Conservation (phyloP, 192 early-diverging fungal genomes). For the Entomortierella chlamydospora region DNA sequence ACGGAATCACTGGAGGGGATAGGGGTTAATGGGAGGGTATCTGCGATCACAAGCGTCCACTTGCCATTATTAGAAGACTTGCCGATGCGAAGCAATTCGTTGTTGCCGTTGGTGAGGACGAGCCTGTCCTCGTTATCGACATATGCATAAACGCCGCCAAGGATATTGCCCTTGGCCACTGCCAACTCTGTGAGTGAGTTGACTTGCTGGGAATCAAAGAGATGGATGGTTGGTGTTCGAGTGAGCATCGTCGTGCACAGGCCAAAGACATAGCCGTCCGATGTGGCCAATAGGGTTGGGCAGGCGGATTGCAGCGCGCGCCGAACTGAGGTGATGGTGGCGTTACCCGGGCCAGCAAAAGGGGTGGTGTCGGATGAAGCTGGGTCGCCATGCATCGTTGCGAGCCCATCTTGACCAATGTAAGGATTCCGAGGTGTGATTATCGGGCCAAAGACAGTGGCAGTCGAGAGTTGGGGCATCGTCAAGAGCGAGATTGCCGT, state of each 20-base stretch:
- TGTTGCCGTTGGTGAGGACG: conserved; percentile 25
- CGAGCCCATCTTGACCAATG: conserved; percentile 30
- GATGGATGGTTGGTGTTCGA: conserved; percentile 27
- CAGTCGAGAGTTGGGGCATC: conserved; percentile 20
- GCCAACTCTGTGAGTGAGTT: conserved; percentile 32
- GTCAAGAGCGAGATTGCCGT: conserved; percentile 16
- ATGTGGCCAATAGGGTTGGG: conserved; percentile 28
- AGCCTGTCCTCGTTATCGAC: conserved; percentile 30
- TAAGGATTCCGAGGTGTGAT: conserved; percentile 24
- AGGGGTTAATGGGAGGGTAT: conserved; percentile 20
- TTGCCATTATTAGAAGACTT: conserved; percentile 27
- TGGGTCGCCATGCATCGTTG: conserved; percentile 34
- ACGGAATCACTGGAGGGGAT: conserved; percentile 29
- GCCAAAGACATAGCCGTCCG: conserved; percentile 29
- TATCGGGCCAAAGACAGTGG: conserved; percentile 22
- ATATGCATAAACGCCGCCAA: conserved; percentile 32
- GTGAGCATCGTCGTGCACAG: conserved; percentile 28
- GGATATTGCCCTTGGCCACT: conserved; percentile 25
- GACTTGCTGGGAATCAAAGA: conserved; percentile 33
- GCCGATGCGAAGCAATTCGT: conserved; percentile 28
- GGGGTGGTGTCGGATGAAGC: conserved; percentile 35
- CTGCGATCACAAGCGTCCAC: conserved; percentile 16
- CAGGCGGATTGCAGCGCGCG: conserved; percentile 33
- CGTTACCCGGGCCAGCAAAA: conserved; percentile 34
- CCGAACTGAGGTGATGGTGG: conserved; percentile 20